Conservation (phyloP, 208 protist genomes). For the Angomonas desouzai region DNA sequence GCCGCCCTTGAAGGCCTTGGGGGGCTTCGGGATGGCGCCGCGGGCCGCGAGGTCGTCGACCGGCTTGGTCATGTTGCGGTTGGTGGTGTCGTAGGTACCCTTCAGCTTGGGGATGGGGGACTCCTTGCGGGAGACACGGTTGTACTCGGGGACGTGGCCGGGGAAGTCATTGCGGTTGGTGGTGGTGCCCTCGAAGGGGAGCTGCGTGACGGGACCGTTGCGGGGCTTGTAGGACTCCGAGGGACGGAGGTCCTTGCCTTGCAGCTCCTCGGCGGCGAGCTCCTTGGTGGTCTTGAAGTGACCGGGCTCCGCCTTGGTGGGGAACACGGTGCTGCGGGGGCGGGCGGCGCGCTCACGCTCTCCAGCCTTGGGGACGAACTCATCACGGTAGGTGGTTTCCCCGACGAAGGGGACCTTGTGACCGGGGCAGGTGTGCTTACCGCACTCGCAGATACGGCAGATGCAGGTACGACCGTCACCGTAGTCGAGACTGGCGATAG, state of each 20-base stretch:
- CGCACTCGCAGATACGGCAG: conserved; percentile 85
- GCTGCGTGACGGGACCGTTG: conserved; percentile 32
- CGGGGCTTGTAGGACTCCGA: conserved; percentile 86
- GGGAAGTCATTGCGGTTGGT: conserved; percentile 88
- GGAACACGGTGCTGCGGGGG: conserved; percentile 40
- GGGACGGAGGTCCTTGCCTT: conserved; percentile 68
- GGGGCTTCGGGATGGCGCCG: conserved; percentile 55
- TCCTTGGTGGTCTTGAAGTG: conserved; percentile 90
- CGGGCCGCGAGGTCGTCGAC: conserved; percentile 50
- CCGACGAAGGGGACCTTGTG: conserved; percentile 78
- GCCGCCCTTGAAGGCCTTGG: conserved; percentile 72
- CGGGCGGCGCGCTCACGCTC: conserved; percentile 48
- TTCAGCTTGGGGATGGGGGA: conserved; percentile 74
- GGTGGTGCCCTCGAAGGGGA: conserved; percentile 80
- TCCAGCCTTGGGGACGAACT: conserved; percentile 78
- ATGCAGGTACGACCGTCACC: conserved; percentile 86
- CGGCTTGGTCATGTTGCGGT: conserved; percentile 73
- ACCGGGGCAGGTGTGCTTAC: conserved; percentile 78
- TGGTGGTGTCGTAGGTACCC: conserved; percentile 80
- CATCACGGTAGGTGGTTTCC: conserved; percentile 82
- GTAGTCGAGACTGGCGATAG: conserved; percentile 85
- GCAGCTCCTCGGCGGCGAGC: conserved; percentile 76
- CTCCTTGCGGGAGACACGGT: conserved; percentile 58
- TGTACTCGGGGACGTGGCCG: conserved; percentile 76
- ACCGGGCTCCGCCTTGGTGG: conserved; percentile 73